Base-by-base conservation (phyloP, 208 protist species). In the Entamoeba histolytica region DNA sequence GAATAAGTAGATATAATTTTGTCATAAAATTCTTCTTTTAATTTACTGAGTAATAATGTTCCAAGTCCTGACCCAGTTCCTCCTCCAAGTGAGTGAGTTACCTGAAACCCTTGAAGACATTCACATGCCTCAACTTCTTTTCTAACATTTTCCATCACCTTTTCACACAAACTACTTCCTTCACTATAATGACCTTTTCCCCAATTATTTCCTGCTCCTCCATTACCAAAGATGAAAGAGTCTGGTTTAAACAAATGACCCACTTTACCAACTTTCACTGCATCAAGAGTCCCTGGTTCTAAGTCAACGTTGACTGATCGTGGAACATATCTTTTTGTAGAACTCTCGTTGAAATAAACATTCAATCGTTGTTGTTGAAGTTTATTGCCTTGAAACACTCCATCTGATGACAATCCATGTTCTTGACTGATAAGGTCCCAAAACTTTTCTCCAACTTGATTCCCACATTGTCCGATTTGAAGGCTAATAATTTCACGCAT, bases 151-250 rank as follows among this genome's bases (percentile, higher is more conserved):
- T 99, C 98, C 47, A 99, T 96, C 28, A 99, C 97, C 39, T 95
- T 96, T 93, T 99, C 98, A 91, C 99, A 97, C 28, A 99, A 96
- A 96, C 99, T 98, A 93, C 97, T 98, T 93, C 98, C 98, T 94
- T 99, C 98, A 15, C 98, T 99, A 96, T 99, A 99, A 96, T 99
- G 98, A 94, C 98, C 96, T 96, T 98, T 98, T 96, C 97, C 97
- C 98, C 98, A 99, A 97, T 99, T 99, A 97, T 99, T 99, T 93
- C 98, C 98, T 61, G 98, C 97, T 93, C 98, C 98, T 92, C 97
- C 97, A 96, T 99, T 97, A 69, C 98, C 98, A 95, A 98, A 98
- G 91, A 99, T 96, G 95, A 99, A 98, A 97, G 99, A 99, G 95
- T 99, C 98, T 93, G 98, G 97, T 94, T 97, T 95, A 96, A 98